Base-by-base conservation (phyloP, 768 basidiomycete species). In the Rubroboletus satanas region DNA sequence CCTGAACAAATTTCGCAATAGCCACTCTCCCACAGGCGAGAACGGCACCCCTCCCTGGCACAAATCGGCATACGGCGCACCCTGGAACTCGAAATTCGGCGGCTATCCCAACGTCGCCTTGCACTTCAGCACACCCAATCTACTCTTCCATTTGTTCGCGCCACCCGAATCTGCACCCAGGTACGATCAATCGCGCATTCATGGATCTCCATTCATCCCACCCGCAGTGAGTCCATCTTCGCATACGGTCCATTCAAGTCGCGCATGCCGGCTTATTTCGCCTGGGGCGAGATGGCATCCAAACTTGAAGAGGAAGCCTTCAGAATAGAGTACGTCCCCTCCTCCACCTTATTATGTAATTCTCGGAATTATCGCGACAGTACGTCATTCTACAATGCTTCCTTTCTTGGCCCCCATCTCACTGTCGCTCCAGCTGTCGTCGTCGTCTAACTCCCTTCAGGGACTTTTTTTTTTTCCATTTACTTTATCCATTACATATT, bases 321-420 rank as follows among this genome's bases (percentile, higher is more conserved):
- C 71, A 82, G 86, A 73, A 81, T 81, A 70, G 92, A 94, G 94
- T 96, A 75, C 72, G 92, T 89, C 58, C 62, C 66, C 59, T 65
- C 64, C 64, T 70, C 51, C 58, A 62, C 56, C 38, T 56, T 41
- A 65, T 66, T 70, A 69, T 67, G 64, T 71, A 75, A 71, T 9
- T 8, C 7, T 60, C 59, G 60, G 47, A 28, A 42, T 58, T 52
- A 54, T 59, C 61, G 56, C 60, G 26, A 48, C 54, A 17, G 52
- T 66, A 59, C 62, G 69, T 73, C 62, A 66, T 50, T 41, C 43
- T 29, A 29, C 8, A 41, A 18, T 41, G 26, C 51, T 62, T 51
- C 63, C 56, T 52, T 62, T 60, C 52, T 42, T 42, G 60, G 61
- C 21, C n/a, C 54, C 55, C 37, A 61, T 61, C 63, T 71, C 53